Base-by-base conservation (phyloP, 306 rosid genomes). In the Carpinus fangiana region DNA sequence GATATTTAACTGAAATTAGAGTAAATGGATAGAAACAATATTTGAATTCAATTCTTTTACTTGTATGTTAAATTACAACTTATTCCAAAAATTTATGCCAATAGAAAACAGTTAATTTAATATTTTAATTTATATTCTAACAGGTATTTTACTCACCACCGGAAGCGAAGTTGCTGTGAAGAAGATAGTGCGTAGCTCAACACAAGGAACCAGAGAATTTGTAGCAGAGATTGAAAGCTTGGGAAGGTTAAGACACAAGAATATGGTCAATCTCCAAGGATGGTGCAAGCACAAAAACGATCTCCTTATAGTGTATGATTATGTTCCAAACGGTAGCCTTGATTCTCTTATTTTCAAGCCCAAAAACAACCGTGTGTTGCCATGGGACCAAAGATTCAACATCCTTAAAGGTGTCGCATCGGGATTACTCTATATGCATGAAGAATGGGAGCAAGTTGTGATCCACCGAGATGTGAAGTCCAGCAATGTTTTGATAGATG, bases 211-310 rank as follows among this genome's bases (percentile, higher is more conserved):
- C 84, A 86, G 84, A 23, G 92, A 87, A 73, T 92, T 90, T 11
- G 93, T 90, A 0, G 92, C 97, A 0, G 97, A 92, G 73, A 85
- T 92, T 48, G 97, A 92, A 85, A 87, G 96, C 86, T 75, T 92
- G 64, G 97, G 97, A 77, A 78, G 80, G 61, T 82, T 92, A 74
- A 89, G 95, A 79, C 97, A 92, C 76, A 90, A 90, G 74, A 90
- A 92, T 62, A 76, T 92, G 78, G 92, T 92, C 52, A 86, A 90
- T 55, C 93, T 92, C 47, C 97, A 86, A 76, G 97, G 96, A 18
- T 92, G 97, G 97, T 92, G 97, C 75, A 92, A 92, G 90, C 76
- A 82, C 71, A 89, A 86, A 73, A 89, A 86, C 45, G 80, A 89
- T 20, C 90, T 92, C 0, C 86, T 92, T 2, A 61, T 92, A 13